These are phyloP conservation scores for Pythium pyrilobum DNA, from an alignment of 352 stramenopile species.

Conservation along the genomic window DNA sequence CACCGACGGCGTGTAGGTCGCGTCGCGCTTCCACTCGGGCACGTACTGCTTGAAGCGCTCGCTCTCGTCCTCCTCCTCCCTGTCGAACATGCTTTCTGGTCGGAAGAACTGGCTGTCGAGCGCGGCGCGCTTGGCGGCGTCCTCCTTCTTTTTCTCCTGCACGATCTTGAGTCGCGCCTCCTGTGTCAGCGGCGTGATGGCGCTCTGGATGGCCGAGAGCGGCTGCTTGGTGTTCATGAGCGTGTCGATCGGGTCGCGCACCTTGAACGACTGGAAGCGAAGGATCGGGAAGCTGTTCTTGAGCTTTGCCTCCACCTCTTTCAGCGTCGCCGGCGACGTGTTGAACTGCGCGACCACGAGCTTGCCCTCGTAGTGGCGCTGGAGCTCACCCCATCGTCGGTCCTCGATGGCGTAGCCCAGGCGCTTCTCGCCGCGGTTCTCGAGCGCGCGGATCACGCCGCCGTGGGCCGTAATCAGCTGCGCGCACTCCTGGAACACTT, in stretches of 20 bases:
- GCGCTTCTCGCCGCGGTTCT: slow-evolving; percentile 80
- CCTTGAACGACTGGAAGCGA: slow-evolving; percentile 85
- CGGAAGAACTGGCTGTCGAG: slow-evolving; percentile 24
- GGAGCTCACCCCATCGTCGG: slow-evolving; percentile 78
- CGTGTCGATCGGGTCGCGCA: slow-evolving; percentile 74
- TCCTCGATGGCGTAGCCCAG: slow-evolving; percentile 82
- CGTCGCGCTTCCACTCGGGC: slow-evolving; percentile 82
- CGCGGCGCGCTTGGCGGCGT: slow-evolving; percentile 28
- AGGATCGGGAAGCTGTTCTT: slow-evolving; percentile 85
- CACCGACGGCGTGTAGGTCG: slow-evolving; percentile 55
- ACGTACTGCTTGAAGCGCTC: slow-evolving; percentile 77
- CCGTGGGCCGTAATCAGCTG: slow-evolving; percentile 57
- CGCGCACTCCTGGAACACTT: slow-evolving; percentile 80
- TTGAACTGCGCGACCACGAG: slow-evolving; percentile 86
- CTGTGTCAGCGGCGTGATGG: slow-evolving; percentile 42
- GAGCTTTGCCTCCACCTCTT: slow-evolving; percentile 74
- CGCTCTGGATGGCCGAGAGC: slow-evolving; percentile 47
- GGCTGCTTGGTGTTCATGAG: slow-evolving; percentile 80
- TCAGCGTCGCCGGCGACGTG: slow-evolving; percentile 57
- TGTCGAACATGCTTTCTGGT: slow-evolving; percentile 54
- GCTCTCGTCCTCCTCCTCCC: slow-evolving; percentile 50
- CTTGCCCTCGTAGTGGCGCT: slow-evolving; percentile 84
- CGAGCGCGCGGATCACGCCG: slow-evolving; percentile 68
- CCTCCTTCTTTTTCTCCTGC: slow-evolving; percentile 28
- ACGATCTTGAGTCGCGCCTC: slow-evolving; percentile 24